These are phyloP conservation scores for Sungouiella thailandica DNA, from an alignment of 805 yeast species.

Conservation along the genomic window DNA sequence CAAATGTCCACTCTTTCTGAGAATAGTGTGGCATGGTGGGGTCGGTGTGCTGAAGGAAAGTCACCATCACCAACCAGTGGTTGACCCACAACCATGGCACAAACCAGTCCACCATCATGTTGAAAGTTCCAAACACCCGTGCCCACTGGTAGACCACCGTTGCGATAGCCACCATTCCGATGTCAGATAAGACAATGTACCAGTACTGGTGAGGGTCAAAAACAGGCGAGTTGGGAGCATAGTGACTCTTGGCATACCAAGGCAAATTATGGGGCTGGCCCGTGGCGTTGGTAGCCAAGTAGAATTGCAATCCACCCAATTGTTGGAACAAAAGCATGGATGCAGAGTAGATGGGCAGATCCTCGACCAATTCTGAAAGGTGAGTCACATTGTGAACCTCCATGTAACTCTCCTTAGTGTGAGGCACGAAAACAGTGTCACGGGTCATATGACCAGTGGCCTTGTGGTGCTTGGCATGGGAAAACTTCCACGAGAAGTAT, in stretches of 20 bases:
- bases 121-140: constrained; percentile 43
- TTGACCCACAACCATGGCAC: constrained; percentile 56
- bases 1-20: constrained; percentile 54
- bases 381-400: constrained; percentile 25
- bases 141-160: constrained; percentile 50
- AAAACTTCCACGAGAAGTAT: constrained; percentile 58
- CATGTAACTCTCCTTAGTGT: constrained; percentile 43
- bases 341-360: constrained; percentile 48
- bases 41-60: constrained; percentile 60
- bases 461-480: constrained; percentile 59
- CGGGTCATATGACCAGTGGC: constrained; percentile 56
- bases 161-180: constrained; percentile 45
- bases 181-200: constrained; percentile 51
- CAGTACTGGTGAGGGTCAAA: constrained; percentile 52
- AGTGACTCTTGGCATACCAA: constrained; percentile 43
- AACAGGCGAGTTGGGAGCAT: constrained; percentile 50
- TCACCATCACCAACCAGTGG: constrained; percentile 63
- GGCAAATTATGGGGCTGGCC: constrained; percentile 47
- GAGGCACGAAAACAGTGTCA: constrained; percentile 59
- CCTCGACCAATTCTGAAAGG: constrained; percentile 47
- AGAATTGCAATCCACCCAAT: constrained; percentile 49
- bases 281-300: constrained; percentile 49
- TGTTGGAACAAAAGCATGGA: constrained; percentile 46
- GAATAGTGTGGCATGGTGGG: constrained; percentile 57
- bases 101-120: constrained; percentile 51